Evolutionary conservation across 495 filamentous ascomycete genomes (phyloP).

Genomic region (Cudoniella acicularis): DNA sequence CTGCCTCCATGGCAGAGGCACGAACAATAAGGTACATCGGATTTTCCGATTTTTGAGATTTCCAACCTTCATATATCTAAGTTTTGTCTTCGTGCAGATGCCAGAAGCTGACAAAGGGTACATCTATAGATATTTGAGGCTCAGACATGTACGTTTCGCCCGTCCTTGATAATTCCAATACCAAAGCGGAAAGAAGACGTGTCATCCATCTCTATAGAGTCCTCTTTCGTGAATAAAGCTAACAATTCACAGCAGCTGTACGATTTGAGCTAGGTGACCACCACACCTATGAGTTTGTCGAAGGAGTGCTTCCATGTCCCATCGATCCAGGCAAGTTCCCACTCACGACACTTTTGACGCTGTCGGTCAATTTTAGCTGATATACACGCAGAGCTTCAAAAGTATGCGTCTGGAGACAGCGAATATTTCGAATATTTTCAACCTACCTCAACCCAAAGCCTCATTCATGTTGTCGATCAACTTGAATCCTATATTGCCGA

Average conservation of each 20-base stretch:
- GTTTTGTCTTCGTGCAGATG: background rate
- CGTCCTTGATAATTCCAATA: background rate
- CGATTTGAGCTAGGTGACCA: background rate
- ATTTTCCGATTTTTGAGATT: background rate
- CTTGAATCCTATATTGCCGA: conserved; percentile 6
- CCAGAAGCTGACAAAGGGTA: too few species aligned
- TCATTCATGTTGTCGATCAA: background rate
- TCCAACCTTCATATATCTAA: background rate
- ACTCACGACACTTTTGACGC: too few species aligned
- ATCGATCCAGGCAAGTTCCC: background rate
- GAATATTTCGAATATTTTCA: background rate
- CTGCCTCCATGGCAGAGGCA: background rate
- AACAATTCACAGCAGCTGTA: background rate
- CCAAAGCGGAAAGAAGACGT: background rate
- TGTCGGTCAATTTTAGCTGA: too few species aligned
- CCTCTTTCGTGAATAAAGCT: background rate
- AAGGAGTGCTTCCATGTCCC: background rate
- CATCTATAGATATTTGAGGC: background rate
- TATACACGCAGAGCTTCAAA: too few species aligned
- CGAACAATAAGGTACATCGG: background rate
- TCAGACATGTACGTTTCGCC: background rate
- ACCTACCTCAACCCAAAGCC: background rate
- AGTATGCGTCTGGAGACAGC: too few species aligned
- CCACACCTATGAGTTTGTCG: background rate
- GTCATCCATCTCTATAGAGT: too few species aligned